Evolutionary conservation across 1,284 basidiomycete genomes (phyloP).

Genomic region (Termitomyces sp.): DNA sequence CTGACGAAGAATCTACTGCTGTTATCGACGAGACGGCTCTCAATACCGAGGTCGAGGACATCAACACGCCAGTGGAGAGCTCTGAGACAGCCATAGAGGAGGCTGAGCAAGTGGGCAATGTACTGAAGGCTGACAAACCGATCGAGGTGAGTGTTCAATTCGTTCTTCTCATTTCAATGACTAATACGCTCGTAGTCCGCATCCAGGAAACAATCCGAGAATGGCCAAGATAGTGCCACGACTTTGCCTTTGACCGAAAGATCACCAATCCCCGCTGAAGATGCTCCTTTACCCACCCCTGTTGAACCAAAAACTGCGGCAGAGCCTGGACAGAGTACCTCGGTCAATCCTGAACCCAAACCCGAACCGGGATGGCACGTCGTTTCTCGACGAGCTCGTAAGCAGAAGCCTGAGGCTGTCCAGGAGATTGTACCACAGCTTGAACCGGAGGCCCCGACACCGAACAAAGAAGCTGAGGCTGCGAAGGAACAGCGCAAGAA

Average conservation of each 20-base stretch:
- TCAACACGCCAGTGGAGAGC: not conserved
- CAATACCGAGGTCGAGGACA: too few relatives aligned
- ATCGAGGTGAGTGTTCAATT: not conserved
- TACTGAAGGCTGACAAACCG: not conserved
- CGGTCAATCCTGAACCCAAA: not conserved
- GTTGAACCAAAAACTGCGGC: not conserved
- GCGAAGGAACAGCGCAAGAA: not conserved
- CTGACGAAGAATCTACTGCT: not conserved
- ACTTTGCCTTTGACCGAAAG: not conserved
- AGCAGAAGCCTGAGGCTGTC: not conserved
- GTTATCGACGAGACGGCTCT: not conserved
- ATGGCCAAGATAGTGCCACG: not conserved
- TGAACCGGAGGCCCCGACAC: not conserved
- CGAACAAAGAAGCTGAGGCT: not conserved
- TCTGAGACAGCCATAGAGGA: not conserved
- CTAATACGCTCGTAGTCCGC: not conserved
- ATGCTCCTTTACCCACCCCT: not conserved
- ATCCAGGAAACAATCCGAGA: not conserved
- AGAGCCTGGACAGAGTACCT: not conserved
- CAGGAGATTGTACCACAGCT: not conserved
- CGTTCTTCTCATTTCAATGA: not conserved
- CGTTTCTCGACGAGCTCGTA: not conserved
- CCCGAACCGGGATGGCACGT: not conserved
- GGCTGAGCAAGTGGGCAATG: not conserved
- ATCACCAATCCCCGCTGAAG: not conserved